Evolutionary conservation across 2,329 filamentous ascomycete species (phyloP).

Genomic region (Trichoderma arundinaceum): DNA sequence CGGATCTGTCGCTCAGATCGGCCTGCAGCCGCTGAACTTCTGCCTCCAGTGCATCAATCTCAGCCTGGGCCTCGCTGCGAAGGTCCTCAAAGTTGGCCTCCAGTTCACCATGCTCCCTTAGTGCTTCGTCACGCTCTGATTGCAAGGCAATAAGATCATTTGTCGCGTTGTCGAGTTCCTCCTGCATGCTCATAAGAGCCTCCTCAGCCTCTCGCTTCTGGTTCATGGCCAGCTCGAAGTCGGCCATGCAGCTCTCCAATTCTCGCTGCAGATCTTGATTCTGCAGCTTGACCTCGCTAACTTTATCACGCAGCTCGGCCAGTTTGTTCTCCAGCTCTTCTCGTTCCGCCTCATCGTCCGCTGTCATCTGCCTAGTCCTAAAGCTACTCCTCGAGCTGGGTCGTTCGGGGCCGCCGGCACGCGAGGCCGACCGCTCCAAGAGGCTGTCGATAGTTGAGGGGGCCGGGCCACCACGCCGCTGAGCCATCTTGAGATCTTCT

Average conservation of each 20-base stretch:
- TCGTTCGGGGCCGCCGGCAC: conserved; percentile 71
- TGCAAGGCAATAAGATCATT: conserved; percentile 81
- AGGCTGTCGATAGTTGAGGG: conserved; percentile 83
- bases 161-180: conserved; percentile 78
- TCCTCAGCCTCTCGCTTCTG: conserved; percentile 66
- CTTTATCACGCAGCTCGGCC: conserved; percentile 81
- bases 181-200: conserved; percentile 68
- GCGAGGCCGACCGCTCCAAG: conserved; percentile 90
- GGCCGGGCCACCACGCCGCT: conserved; percentile 70
- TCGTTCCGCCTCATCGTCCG: conserved; percentile 74
- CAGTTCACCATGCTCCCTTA: conserved; percentile 66
- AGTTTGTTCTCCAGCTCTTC: conserved; percentile 87
- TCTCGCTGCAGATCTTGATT: conserved; percentile 89
- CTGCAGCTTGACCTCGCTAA: conserved; percentile 83
- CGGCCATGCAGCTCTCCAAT: conserved; percentile 77
- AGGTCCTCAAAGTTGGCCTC: conserved; percentile 67
- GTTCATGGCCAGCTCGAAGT: conserved; percentile 75
- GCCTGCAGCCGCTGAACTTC: conserved; percentile 72
- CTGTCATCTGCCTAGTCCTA: conserved; percentile 65
- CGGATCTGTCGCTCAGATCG: conserved; percentile 76
- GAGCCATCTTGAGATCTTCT: conserved; percentile 89
- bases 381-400: conserved; percentile 77
- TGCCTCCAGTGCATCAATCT: conserved; percentile 70
- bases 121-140: conserved; percentile 82
- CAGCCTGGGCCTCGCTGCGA: conserved; percentile 67